phyloP scores from a whole-genome alignment of 108 stramenopile genomes.

The Discostella pseudostelligera region DNA sequence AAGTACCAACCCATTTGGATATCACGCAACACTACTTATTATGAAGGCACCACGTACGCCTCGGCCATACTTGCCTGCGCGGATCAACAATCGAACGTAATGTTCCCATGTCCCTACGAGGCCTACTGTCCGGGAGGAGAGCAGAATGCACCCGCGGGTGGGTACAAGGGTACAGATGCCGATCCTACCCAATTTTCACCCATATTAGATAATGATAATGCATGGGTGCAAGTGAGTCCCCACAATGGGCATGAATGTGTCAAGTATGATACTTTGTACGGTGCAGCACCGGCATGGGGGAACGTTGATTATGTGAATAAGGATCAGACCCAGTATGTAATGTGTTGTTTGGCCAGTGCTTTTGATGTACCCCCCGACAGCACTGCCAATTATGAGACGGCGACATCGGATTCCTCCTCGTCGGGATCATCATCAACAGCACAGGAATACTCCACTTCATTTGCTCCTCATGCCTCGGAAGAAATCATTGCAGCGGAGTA shows the following conservation, averaged over 20 bases:
- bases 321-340: neutral
- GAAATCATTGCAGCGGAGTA: neutral
- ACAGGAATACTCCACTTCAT: too few relatives aligned
- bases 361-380: too few relatives aligned
- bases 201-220: neutral
- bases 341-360: neutral
- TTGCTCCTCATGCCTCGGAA: neutral
- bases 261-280: neutral
- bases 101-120: constrained; percentile 5
- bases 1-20: constrained; percentile 1
- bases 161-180: neutral
- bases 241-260: neutral
- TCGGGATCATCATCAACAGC: too few relatives aligned
- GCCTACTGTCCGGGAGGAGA: constrained; percentile 1
- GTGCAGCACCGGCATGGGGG: neutral
- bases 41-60: neutral
- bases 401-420: too few relatives aligned
- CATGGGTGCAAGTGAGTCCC: constrained; percentile 2
- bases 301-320: neutral
- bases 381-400: too few relatives aligned
- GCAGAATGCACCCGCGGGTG: neutral
- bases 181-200: neutral
- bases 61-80: neutral
- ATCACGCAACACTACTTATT: neutral
- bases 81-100: neutral